phyloP scores from a whole-genome alignment of 2,329 filamentous ascomycete genomes.

The Lasiodiplodia theobromae region DNA sequence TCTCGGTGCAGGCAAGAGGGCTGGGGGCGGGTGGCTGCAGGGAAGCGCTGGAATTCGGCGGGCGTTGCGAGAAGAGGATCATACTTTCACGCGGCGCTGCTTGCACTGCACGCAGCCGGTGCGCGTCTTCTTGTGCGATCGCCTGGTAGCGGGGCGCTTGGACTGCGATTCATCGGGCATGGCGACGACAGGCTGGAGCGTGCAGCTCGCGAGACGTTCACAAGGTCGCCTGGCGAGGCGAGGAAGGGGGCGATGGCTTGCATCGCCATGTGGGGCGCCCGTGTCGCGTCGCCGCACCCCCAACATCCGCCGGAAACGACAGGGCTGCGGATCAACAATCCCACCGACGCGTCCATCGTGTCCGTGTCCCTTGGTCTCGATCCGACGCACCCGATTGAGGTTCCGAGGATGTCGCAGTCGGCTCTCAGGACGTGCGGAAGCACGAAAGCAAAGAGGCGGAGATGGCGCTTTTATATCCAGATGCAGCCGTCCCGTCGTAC shows the following conservation, averaged over 20 bases:
- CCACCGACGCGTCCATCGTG: background rate
- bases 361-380: background rate
- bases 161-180: constrained; percentile 22
- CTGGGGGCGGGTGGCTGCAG: constrained; percentile 3
- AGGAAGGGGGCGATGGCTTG: constrained; percentile 13
- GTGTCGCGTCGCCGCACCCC: constrained; percentile 1
- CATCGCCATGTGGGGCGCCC: constrained; percentile 23
- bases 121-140: constrained; percentile 29
- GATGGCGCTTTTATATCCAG: background rate
- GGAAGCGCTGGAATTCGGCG: background rate
- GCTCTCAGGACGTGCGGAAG: no score
- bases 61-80: background rate
- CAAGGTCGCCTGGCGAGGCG: constrained; percentile 2
- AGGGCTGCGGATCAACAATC: background rate
- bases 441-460: no score
- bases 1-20: background rate
- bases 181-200: constrained; percentile 7
- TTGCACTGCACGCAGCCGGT: constrained; percentile 30
- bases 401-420: no score
- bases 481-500: background rate
- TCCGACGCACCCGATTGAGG: no score
- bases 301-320: background rate
- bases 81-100: constrained; percentile 29
- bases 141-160: constrained; percentile 21
- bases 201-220: constrained; percentile 11